Conservation (phyloP, 2,329 filamentous ascomycete genomes). For the Ustulina deusta region DNA sequence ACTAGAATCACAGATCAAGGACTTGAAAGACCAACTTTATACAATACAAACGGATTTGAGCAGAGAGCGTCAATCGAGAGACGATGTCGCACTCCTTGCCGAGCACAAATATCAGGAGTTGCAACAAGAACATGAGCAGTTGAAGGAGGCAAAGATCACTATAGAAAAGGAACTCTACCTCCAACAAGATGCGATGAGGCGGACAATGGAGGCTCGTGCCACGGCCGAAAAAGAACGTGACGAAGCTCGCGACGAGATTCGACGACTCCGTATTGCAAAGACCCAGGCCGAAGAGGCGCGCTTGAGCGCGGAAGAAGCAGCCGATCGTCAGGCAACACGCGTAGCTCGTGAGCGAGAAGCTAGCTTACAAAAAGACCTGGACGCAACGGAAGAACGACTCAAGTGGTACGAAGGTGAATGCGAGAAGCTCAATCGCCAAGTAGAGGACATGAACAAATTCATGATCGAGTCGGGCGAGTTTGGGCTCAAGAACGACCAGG, state of each 20-base stretch:
- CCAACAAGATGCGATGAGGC: constrained; percentile 89
- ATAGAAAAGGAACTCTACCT: constrained; percentile 98
- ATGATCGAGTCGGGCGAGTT: constrained; percentile 92
- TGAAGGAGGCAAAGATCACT: constrained; percentile 95
- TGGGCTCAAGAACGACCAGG: constrained; percentile 89
- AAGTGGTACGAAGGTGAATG: constrained; percentile 85
- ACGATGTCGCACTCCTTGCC: constrained; percentile 90
- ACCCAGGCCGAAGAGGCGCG: constrained; percentile 87
- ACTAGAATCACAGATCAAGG: constrained; percentile 86
- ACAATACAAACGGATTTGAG: constrained; percentile 89
- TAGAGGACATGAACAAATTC: constrained; percentile 86
- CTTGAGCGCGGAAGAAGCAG: constrained; percentile 81
- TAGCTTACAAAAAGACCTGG: constrained; percentile 81
- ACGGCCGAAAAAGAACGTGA: constrained; percentile 89
- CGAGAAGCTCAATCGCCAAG: constrained; percentile 78
- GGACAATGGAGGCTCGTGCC: constrained; percentile 83
- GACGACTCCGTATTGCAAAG: constrained; percentile 84
- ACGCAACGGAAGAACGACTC: constrained; percentile 80
- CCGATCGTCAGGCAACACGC: constrained; percentile 81
- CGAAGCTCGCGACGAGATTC: constrained; percentile 87
- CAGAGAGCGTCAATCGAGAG: constrained; percentile 89
- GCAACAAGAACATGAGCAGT: constrained; percentile 83
- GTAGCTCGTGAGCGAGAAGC: constrained; percentile 84
- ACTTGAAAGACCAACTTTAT: constrained; percentile 87
- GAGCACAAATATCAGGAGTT: constrained; percentile 88